Evolutionary conservation across 1,139 yeast genomes (phyloP), one percentile per base, ranked within the genome.

Genomic region (Eremothecium sinecaudum): DNA sequence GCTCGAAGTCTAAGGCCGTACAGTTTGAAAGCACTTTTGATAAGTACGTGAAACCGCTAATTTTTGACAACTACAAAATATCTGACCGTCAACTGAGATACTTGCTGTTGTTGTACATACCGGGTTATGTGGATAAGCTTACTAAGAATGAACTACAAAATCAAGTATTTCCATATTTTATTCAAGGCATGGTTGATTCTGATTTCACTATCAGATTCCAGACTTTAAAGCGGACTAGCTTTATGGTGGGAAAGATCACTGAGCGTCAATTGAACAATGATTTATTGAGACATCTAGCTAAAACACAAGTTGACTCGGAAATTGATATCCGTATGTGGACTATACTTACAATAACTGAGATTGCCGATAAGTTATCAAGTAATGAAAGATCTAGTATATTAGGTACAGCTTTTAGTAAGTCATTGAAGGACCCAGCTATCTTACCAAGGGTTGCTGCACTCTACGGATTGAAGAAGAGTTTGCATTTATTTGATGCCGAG

Each of bases 261-360:
- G 84, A 78, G 24, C 72, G 94, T 36, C 94, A 83, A 53, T 66
- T 87, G 32, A 90, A 90, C 51, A 87, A 86, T 48, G 97, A 90
- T 38, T 61, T 90, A 24, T 63, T 90, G 34, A 71, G 93, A 45
- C 70, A 75, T 32, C 62, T 90, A 39, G 97, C 97, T 1, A 83
- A 81, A 51, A 74, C 94, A 1, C 97, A 87, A 56, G 78, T 73
- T 56, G 98, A 90, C 52, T 73, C 77, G 2, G 79, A 78, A 38
- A 79, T 92, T 1, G 82, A 83, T 16, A 82, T 90, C 13, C 64
- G 98, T 46, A 84, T 90, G 5, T 82, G 84, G 58, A 87, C 97
- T 0, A 71, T 92, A 15, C 69, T 83, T 17, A 69, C 84, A 28
- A 69, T 90, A 17, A 77, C 84, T 18, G 74, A 74, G 40, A 76